These are phyloP conservation scores for Colletotrichum endophyticum DNA, from an alignment of 2,329 filamentous ascomycete species.

Conservation along the genomic window DNA sequence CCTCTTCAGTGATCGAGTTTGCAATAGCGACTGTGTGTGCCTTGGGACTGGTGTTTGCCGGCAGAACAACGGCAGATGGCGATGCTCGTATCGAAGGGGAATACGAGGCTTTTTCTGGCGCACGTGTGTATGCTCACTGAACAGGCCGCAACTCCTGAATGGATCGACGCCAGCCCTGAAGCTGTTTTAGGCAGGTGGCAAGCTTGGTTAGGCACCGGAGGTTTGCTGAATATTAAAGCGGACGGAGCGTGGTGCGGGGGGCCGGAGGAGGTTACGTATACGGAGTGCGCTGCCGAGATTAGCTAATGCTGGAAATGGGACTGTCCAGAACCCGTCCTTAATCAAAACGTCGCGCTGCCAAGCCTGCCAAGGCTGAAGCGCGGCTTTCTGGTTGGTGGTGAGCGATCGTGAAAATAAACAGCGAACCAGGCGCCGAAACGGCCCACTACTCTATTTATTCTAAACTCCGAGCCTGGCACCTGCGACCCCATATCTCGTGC, in stretches of 20 bases:
- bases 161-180: neutral
- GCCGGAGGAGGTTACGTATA: neutral
- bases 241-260: neutral
- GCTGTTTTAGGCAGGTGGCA: neutral
- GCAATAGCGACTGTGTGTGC: neutral
- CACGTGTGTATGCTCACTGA: neutral
- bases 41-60: neutral
- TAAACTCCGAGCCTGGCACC: neutral
- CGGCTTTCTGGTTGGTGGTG: neutral
- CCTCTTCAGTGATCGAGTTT: neutral
- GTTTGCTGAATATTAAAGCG: neutral
- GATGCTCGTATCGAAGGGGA: neutral
- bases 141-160: neutral
- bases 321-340: neutral
- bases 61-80: neutral
- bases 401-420: neutral
- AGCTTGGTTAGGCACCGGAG: neutral
- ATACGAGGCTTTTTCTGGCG: neutral
- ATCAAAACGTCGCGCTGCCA: neutral
- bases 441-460: constrained; percentile 7
- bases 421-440: neutral
- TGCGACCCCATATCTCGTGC: neutral
- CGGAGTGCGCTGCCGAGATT: neutral
- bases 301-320: neutral
- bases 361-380: neutral